phyloP scores from a whole-genome alignment of 1,139 yeast genomes.

The Hyphopichia wangnamkhiaoensis region DNA sequence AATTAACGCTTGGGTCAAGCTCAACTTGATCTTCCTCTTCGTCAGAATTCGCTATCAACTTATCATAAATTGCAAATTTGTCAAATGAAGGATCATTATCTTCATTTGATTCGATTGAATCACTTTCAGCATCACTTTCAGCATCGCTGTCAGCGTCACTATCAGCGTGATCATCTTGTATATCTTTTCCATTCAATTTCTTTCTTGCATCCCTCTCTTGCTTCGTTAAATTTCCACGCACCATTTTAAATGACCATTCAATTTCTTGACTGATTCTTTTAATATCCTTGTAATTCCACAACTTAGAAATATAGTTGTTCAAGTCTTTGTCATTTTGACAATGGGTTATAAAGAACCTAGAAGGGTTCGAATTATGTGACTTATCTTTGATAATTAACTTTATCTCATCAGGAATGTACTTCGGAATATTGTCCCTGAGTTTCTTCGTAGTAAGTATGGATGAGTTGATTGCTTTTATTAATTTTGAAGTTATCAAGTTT shows the following conservation, averaged over 20 bases:
- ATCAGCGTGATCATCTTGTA: constrained; percentile 13
- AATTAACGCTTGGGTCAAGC: constrained; percentile 46
- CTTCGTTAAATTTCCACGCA: constrained; percentile 58
- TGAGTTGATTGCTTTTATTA: constrained; percentile 28
- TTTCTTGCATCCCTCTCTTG: constrained; percentile 38
- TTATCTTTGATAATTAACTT: constrained; percentile 27
- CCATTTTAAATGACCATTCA: constrained; percentile 59
- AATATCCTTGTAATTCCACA: constrained; percentile 59
- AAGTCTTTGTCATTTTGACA: constrained; percentile 43
- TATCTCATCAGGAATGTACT: constrained; percentile 28
- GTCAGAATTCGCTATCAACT: constrained; percentile 56
- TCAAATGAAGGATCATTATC: constrained; percentile 23
- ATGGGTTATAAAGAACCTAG: constrained; percentile 47
- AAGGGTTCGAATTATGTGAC: constrained; percentile 39
- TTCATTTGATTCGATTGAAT: constrained; percentile 16
- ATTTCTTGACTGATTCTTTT: constrained; percentile 48
- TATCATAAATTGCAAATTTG: constrained; percentile 43
- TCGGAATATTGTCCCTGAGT: constrained; percentile 31
- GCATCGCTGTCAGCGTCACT: constrained; percentile 14
- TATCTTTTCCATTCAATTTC: constrained; percentile 25
- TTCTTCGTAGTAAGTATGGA: constrained; percentile 29
- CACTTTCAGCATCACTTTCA: constrained; percentile 19
- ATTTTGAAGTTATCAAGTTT: constrained; percentile 32
- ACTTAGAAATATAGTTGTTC: constrained; percentile 52
- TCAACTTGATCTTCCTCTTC: constrained; percentile 31